Base-by-base conservation (phyloP, 2,329 filamentous ascomycete genomes). In the Peltaster fructicola region DNA sequence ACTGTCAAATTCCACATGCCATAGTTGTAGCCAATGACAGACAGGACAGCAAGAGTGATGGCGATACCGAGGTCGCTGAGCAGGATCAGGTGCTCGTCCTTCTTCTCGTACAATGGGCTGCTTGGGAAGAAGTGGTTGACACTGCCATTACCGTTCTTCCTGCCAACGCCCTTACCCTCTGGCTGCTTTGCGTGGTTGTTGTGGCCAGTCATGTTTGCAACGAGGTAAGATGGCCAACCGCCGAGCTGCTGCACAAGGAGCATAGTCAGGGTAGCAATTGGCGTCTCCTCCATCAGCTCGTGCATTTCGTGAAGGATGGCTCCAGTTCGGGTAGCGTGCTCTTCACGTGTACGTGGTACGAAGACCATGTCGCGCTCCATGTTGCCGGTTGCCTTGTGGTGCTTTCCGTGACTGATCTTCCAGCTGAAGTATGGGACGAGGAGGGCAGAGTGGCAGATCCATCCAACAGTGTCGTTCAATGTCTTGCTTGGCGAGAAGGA, bases 291-390 rank as follows among this genome's bases (percentile, higher is more conserved):
- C 40, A 78, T 73, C 32, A 98, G 65, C 59, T 98, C 85, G 31
- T 68, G 59, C 30, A 98, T 58, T 57, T 95, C 80, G 53, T 93
- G 80, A 26, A 65, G 61, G 30, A 84, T 44, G 43, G 65, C 68
- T 44, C 82, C 80, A 31, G 85, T 52, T 30, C 76, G 74, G 32
- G 63, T 65, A 37, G 82, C 80, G 46, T 78, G 84, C 49, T 77
- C 59, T 38, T 88, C 71, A 30, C 84, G 74, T 28, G 82, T 92
- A 57, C 80, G 80, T 32, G 88, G 88, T n/a, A 95, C 65, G 51
- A 93, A 95, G 35, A 95, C 88, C 88, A 98, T 98, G 57, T 98
- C 88, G 40, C 85, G 80, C 58, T 90, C 82, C 59, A 98, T 73
- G 65, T 98, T 71, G 43, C 84, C 88, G 18, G 88, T 98, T 36